Evolutionary conservation across 176 grass and related monocot genomes (phyloP).

Genomic region (Zoysia pacifica): DNA sequence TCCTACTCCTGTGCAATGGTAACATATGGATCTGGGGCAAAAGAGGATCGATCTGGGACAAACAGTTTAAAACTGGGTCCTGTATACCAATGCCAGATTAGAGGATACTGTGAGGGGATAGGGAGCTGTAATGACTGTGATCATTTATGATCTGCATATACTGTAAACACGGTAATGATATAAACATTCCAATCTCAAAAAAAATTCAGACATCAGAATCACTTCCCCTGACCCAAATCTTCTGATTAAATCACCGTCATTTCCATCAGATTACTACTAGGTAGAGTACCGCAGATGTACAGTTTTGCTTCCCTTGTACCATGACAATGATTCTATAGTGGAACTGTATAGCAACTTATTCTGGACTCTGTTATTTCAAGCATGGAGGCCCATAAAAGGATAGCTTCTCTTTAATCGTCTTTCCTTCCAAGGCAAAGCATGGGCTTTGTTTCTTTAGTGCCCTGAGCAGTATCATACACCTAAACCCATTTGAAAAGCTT

Average conservation of each 20-base stretch:
- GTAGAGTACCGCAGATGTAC: not conserved
- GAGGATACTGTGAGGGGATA: not conserved
- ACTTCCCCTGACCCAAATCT: not conserved
- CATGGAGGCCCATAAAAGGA: constrained; percentile 7
- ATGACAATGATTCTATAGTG: constrained; percentile 1
- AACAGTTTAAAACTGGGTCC: not conserved
- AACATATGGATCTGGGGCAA: not conserved
- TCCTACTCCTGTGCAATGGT: constrained; percentile 7
- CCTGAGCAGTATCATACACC: not conserved
- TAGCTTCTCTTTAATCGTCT: not conserved
- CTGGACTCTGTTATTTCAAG: not conserved
- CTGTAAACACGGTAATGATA: not conserved
- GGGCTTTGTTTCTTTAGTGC: constrained; percentile 7
- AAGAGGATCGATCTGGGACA: not conserved
- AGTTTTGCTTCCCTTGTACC: not conserved
- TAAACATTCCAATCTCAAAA: not conserved
- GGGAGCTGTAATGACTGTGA: not conserved
- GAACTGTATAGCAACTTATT: not conserved
- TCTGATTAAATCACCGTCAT: not conserved
- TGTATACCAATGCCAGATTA: not conserved
- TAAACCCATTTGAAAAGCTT: not conserved
- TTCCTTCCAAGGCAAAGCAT: constrained; percentile 3
- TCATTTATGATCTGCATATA: not conserved
- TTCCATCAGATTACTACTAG: not conserved
- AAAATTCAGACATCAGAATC: not conserved